Conservation (phyloP, 495 filamentous ascomycete species). For the Penicillium crystallinum region DNA sequence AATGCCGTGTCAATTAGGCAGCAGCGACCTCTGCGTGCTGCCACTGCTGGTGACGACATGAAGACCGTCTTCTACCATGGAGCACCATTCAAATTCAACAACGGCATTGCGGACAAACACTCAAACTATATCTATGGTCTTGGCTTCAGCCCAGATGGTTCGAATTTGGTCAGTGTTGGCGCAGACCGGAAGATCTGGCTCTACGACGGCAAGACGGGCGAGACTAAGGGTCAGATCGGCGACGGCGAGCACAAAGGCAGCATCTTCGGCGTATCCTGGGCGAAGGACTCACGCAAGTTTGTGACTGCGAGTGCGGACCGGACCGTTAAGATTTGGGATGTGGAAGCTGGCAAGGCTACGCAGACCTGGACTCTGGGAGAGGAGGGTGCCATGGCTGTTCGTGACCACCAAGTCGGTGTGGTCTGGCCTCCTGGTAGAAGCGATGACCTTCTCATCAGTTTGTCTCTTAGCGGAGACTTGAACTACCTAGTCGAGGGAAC, state of each 20-base stretch:
- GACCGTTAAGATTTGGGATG: constrained; percentile 70
- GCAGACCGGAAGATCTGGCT: constrained; percentile 85
- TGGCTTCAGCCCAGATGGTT: constrained; percentile 87
- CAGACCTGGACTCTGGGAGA: constrained; percentile 87
- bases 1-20: constrained; percentile 88
- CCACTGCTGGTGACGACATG: constrained; percentile 85
- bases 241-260: constrained; percentile 85
- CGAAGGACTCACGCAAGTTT: constrained; percentile 79
- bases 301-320: constrained; percentile 91
- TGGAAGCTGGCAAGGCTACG: constrained; percentile 65
- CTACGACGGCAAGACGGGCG: constrained; percentile 93
- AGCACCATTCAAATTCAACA: constrained; percentile 90
- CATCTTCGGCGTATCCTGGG: constrained; percentile 89
- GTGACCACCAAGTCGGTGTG: constrained; percentile 90
- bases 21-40: constrained; percentile 82
- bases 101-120: constrained; percentile 68
- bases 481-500: constrained; percentile 77
- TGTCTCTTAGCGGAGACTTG: constrained; percentile 82
- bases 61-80: constrained; percentile 89
- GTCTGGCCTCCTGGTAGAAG: constrained; percentile 81
- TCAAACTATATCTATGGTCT: constrained; percentile 84
- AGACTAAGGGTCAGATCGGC: constrained; percentile 68
- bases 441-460: constrained; percentile 82
- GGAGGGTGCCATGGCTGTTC: constrained; percentile 66
- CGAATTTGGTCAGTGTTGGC: constrained; percentile 77